These are phyloP conservation scores for Trametopsis cervina DNA, from an alignment of 768 basidiomycete genomes.

Conservation along the genomic window DNA sequence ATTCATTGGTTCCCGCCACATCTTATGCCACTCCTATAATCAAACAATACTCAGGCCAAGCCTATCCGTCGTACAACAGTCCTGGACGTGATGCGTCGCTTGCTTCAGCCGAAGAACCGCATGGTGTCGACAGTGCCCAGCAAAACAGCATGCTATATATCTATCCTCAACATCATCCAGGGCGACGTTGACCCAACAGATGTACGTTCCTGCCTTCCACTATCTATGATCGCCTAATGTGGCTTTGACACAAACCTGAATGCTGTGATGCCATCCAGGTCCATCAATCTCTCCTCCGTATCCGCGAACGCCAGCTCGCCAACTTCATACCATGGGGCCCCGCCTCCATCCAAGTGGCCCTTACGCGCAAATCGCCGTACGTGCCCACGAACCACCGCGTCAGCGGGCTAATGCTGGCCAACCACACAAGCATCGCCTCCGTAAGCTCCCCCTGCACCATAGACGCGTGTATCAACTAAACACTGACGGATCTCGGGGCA, in stretches of 20 bases:
- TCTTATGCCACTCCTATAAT: neutral
- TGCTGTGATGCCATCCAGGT: conserved; percentile 69
- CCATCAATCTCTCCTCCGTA: conserved; percentile 94
- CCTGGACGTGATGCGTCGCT: conserved; percentile 95
- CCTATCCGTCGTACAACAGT: conserved; percentile 95
- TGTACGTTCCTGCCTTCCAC: conserved; percentile 51
- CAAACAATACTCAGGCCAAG: conserved; percentile 59
- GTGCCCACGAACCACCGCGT: conserved; percentile 86
- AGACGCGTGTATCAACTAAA: too few relatives aligned
- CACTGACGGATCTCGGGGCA: too few relatives aligned
- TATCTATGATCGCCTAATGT: neutral
- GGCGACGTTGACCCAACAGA: conserved; percentile 98
- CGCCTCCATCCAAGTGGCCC: conserved; percentile 93
- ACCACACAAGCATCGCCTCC: conserved; percentile 97
- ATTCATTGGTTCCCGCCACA: neutral
- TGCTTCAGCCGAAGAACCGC: conserved; percentile 96
- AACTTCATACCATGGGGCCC: conserved; percentile 99
- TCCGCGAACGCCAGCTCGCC: conserved; percentile 92
- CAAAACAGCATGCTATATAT: conserved; percentile 93
- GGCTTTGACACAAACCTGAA: conserved; percentile 4
- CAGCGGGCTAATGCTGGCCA: conserved; percentile 97
- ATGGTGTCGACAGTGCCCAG: conserved; percentile 94
- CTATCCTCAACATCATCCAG: conserved; percentile 96
- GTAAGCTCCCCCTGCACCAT: too few relatives aligned
- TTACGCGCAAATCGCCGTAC: conserved; percentile 88